Percentiles rank a stretch among this genome's conserved stretches.
These are phyloP conservation scores for Drechmeria coniospora DNA, from an alignment of 2,329 filamentous ascomycete genomes.

Conservation along the genomic window DNA sequence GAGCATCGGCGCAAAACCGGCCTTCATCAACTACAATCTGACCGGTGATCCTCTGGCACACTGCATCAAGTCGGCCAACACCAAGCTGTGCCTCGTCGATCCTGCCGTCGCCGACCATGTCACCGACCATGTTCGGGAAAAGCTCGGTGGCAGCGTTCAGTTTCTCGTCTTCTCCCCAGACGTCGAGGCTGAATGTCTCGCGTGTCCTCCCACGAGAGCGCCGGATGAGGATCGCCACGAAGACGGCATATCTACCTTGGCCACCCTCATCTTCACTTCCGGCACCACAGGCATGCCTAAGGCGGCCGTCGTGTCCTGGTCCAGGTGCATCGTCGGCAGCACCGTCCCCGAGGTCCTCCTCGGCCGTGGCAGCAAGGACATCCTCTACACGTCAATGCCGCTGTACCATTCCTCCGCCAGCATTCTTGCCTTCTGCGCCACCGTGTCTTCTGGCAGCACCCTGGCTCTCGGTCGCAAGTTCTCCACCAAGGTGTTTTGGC, in stretches of 20 bases:
- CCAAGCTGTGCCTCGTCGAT: conserved; percentile 57
- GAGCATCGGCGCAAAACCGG: conserved; percentile 69
- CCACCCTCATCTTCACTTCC: conserved; percentile 68
- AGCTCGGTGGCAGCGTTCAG: conserved; percentile 33
- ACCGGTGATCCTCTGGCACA: conserved; percentile 55
- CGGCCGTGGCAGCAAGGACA: conserved; percentile 43
- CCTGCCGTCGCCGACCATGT: conserved; percentile 38
- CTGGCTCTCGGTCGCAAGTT: conserved; percentile 64
- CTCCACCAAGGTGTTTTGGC: conserved; percentile 63
- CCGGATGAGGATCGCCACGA: conserved; percentile 41
- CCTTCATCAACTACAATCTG: conserved; percentile 81
- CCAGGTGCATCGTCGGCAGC: conserved; percentile 40
- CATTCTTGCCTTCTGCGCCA: conserved; percentile 50
- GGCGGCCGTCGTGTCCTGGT: conserved; percentile 60
- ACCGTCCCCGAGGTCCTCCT: conserved; percentile 29
- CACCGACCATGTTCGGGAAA: conserved; percentile 38
- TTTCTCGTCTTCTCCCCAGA: conserved; percentile 48
- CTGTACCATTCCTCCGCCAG: conserved; percentile 73
- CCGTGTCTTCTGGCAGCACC: conserved; percentile 45
- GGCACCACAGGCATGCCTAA: conserved; percentile 79
- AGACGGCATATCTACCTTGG: conserved; percentile 39
- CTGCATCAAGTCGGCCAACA: conserved; percentile 53
- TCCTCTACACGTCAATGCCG: conserved; percentile 79
- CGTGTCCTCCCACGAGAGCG: conserved; percentile 36
- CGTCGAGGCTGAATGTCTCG: conserved; percentile 36